These are phyloP conservation scores for Adansonia rubrostipa DNA, from an alignment of 441 rosid genomes.

Conservation along the genomic window DNA sequence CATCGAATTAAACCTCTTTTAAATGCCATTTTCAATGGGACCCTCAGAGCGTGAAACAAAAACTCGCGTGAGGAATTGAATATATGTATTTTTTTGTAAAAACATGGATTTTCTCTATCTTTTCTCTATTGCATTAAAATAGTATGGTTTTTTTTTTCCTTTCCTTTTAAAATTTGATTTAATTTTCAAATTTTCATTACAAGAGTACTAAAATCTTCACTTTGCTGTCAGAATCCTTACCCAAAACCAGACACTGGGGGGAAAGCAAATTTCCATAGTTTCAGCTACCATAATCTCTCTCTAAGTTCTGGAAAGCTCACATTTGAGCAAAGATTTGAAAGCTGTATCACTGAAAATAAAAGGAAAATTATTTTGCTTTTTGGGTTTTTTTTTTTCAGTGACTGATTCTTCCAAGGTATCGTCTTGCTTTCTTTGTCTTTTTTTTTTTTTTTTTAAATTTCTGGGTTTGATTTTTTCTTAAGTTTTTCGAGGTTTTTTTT, in stretches of 20 bases:
- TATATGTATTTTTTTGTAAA: neutral
- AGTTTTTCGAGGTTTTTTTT: neutral
- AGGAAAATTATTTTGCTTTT: neutral
- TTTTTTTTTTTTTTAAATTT: neutral
- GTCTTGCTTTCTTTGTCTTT: neutral
- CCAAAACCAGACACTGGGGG: neutral
- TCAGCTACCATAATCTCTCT: neutral
- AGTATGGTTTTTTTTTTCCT: neutral
- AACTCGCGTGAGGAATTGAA: no score
- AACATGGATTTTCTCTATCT: no score
- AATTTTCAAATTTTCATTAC: slow-evolving; percentile 22
- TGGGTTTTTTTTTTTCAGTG: neutral
- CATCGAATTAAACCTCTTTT: neutral
- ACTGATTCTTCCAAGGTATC: slow-evolving; percentile 33
- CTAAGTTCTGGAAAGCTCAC: slow-evolving; percentile 5
- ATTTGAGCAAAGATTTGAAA: slow-evolving; percentile 18
- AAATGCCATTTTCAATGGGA: neutral
- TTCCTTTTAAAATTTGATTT: neutral
- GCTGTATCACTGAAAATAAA: neutral
- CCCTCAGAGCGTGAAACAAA: neutral
- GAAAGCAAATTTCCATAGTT: neutral
- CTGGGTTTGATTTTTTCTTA: neutral
- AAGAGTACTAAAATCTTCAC: neutral
- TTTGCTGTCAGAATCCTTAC: slow-evolving; percentile 29
- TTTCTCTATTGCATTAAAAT: slow-evolving; percentile 26